phyloP scores from a whole-genome alignment of 2,329 filamentous ascomycete genomes.

The Lojkania enalia region DNA sequence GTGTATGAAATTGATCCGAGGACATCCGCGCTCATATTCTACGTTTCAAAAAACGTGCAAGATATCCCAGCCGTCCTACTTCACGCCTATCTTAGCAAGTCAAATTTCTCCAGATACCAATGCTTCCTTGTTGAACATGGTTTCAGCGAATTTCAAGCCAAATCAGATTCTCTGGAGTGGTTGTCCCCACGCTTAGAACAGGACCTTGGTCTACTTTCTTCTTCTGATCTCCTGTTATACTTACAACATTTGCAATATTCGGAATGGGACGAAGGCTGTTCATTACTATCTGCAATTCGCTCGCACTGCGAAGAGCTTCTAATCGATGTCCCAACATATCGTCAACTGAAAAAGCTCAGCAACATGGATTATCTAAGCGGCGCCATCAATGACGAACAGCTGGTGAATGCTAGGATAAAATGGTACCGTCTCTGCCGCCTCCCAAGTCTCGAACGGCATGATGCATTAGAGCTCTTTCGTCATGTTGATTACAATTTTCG shows the following conservation, averaged over 20 bases:
- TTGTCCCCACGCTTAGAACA: slow-evolving; percentile 35
- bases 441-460: slow-evolving; percentile 23
- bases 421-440: slow-evolving; percentile 41
- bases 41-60: slow-evolving; percentile 41
- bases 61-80: slow-evolving; percentile 33
- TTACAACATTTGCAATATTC: slow-evolving; percentile 40
- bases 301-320: slow-evolving; percentile 36
- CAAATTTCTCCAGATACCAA: slow-evolving; percentile 40
- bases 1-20: slow-evolving; percentile 39
- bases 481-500: slow-evolving; percentile 34
- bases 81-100: slow-evolving; percentile 41
- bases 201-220: slow-evolving; percentile 39
- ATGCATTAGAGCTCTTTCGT: slow-evolving; percentile 36
- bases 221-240: slow-evolving; percentile 38
- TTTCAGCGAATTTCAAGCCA: slow-evolving; percentile 20
- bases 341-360: slow-evolving; percentile 40
- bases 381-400: slow-evolving; percentile 29
- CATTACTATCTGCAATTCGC: slow-evolving; percentile 31
- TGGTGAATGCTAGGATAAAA: slow-evolving; percentile 37
- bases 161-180: slow-evolving; percentile 10
- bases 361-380: slow-evolving; percentile 42
- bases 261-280: slow-evolving; percentile 36
- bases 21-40: slow-evolving; percentile 35
- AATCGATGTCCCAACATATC: slow-evolving; percentile 42
- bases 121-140: slow-evolving; percentile 40